A percentile compares a stretch with the other conserved stretches of the same genome.
phyloP scores from a whole-genome alignment of 805 yeast genomes.

The Barnettozyma pratensis region DNA sequence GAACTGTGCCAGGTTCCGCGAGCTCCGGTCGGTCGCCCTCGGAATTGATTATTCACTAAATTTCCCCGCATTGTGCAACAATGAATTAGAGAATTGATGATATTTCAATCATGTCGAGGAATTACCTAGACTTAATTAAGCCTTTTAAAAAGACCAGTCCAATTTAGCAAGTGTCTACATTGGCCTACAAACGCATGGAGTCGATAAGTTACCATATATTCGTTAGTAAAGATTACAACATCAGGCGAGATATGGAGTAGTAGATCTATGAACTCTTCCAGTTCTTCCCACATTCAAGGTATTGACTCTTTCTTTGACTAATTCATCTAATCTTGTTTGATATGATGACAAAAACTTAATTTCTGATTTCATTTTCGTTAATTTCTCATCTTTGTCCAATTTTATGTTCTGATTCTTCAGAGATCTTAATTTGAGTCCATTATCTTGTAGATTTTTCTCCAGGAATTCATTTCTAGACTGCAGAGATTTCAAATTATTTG shows the following conservation, averaged over 20 bases:
- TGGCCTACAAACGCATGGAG: too few relatives aligned
- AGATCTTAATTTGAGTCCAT: conserved; percentile 27
- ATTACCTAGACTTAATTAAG: too few relatives aligned
- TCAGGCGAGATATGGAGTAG: conserved; percentile 18
- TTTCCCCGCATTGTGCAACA: too few relatives aligned
- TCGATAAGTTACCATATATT: too few relatives aligned
- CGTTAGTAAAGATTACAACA: not conserved
- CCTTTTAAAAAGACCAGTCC: too few relatives aligned
- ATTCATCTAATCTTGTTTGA: conserved; percentile 9
- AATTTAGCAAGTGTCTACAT: too few relatives aligned
- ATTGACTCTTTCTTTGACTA: conserved; percentile 21
- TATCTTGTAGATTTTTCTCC: conserved; percentile 29
- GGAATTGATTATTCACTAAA: not conserved
- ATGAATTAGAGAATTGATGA: too few relatives aligned
- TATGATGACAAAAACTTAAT: conserved; percentile 16
- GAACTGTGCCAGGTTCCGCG: not conserved
- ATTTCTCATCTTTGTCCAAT: not conserved
- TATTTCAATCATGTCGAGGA: too few relatives aligned
- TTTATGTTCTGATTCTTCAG: conserved; percentile 11
- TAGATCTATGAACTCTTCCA: conserved; percentile 25
- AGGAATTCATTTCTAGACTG: conserved; percentile 24
- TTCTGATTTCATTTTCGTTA: conserved; percentile 11
- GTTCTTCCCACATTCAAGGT: conserved; percentile 22
- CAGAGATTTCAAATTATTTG: conserved; percentile 25
- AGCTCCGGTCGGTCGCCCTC: not conserved